Evolutionary conservation across 2,329 filamentous ascomycete species (phyloP).

Genomic region (Verticillium tricorpus): DNA sequence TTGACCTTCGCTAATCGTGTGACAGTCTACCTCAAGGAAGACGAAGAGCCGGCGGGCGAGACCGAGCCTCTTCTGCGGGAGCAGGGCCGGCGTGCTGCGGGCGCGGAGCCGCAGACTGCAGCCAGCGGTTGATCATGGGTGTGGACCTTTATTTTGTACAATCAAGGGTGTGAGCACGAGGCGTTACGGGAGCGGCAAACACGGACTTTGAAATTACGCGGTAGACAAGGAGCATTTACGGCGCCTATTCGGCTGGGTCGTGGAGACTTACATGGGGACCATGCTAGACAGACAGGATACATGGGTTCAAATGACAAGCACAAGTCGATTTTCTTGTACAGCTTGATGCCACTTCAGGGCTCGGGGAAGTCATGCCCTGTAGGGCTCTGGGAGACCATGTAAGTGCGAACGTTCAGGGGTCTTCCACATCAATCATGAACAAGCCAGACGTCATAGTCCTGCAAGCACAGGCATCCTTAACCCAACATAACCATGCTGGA

Average conservation of each 20-base stretch:
- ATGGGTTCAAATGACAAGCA: too few species aligned
- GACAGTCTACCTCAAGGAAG: constrained; percentile 11
- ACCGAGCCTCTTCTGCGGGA: neutral
- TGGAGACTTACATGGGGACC: too few species aligned
- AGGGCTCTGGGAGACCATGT: too few species aligned
- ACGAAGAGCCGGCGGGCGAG: neutral
- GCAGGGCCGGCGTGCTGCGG: neutral
- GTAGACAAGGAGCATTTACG: neutral
- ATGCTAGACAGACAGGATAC: too few species aligned
- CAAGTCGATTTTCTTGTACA: too few species aligned
- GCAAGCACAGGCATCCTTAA: too few species aligned
- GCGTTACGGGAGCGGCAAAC: neutral
- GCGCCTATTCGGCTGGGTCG: neutral
- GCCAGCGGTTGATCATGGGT: neutral
- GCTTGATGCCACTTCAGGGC: too few species aligned
- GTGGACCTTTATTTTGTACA: neutral
- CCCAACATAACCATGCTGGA: too few species aligned
- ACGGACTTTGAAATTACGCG: neutral
- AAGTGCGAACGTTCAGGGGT: too few species aligned
- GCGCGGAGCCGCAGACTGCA: neutral
- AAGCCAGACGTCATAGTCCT: too few species aligned
- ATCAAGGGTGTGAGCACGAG: neutral
- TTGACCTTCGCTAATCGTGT: neutral
- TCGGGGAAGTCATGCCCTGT: too few species aligned
- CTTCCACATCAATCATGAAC: too few species aligned